These are phyloP conservation scores for Zalaria sp. DNA, from an alignment of 2,329 filamentous ascomycete genomes.

Conservation along the genomic window DNA sequence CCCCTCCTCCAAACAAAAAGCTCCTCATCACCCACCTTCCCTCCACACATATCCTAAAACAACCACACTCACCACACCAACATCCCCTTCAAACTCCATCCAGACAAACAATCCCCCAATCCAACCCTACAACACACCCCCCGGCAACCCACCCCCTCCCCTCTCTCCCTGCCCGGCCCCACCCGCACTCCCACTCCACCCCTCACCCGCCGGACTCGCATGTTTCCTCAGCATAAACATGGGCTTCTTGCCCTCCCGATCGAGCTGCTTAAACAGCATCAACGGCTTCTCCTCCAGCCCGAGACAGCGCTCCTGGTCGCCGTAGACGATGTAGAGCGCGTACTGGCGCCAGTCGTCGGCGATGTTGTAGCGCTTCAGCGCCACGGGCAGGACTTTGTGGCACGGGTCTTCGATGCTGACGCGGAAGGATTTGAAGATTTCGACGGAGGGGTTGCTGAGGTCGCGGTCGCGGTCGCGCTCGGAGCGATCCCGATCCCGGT, in stretches of 20 bases:
- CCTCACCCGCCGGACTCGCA: conserved; percentile 36
- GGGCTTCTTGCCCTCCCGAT: conserved; percentile 92
- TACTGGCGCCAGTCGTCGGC: conserved; percentile 96
- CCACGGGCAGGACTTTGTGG: conserved; percentile 90
- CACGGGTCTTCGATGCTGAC: conserved; percentile 97
- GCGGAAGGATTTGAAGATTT: conserved; percentile 98
- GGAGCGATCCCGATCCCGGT: background rate
- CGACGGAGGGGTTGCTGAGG: conserved; percentile 45
- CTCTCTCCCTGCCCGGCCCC: conserved; percentile 1
- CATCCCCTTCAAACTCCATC: background rate
- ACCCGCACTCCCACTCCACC: conserved; percentile 19
- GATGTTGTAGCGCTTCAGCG: conserved; percentile 96
- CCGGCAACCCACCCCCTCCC: conserved; percentile 5
- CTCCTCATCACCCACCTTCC: no score
- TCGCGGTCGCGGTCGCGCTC: conserved; percentile 1
- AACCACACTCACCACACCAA: background rate
- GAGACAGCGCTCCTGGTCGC: conserved; percentile 91
- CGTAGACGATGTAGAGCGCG: conserved; percentile 93
- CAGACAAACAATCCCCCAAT: background rate
- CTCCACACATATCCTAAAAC: no score
- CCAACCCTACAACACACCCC: conserved; percentile 7
- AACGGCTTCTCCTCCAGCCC: conserved; percentile 86
- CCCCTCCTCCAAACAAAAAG: no score
- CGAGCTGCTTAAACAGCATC: conserved; percentile 91
- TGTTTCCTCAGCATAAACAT: conserved; percentile 92